Conservation (phyloP, 2,329 filamentous ascomycete species). For the Aspergillus quadrilineatus region DNA sequence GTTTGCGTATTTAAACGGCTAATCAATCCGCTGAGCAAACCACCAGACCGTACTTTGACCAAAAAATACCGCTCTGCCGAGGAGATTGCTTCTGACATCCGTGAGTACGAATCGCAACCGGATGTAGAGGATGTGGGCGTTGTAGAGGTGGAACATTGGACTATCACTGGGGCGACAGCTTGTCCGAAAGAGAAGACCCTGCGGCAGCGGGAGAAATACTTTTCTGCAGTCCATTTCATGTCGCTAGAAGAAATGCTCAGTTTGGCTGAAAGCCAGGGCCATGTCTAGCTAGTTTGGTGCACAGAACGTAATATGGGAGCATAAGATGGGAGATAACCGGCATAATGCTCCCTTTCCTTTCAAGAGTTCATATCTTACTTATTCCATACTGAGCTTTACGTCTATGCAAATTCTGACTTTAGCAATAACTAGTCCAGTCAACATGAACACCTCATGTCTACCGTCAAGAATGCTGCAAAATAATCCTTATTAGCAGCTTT, state of each 20-base stretch:
- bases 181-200: conserved; percentile 3
- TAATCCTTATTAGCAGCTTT: no score
- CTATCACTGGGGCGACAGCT: neutral
- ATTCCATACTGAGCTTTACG: no score
- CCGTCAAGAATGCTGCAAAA: no score
- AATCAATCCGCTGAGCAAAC: neutral
- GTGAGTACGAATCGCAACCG: neutral
- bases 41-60: neutral
- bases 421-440: no score
- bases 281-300: neutral
- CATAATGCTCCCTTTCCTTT: no score
- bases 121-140: neutral
- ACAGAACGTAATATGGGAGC: no score
- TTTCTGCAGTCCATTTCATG: neutral
- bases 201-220: conserved; percentile 1
- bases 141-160: neutral
- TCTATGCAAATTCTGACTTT: no score
- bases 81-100: neutral
- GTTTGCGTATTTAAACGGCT: no score
- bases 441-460: no score
- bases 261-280: neutral
- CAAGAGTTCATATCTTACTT: no score
- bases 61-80: neutral
- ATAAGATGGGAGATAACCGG: no score
- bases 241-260: neutral